Evolutionary conservation across 306 rosid genomes (phyloP).

Genomic region (Glycine latifolia): DNA sequence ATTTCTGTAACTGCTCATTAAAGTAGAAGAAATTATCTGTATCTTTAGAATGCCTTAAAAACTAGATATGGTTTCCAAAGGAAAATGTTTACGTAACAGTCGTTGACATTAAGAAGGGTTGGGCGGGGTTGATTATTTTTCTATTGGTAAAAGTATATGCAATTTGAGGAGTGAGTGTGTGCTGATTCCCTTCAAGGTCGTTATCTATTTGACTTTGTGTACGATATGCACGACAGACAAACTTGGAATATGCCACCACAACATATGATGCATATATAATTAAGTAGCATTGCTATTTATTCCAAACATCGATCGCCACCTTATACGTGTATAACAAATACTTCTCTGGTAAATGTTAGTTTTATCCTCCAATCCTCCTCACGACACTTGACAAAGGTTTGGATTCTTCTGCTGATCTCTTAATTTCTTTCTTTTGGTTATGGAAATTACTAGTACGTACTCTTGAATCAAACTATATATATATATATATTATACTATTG

Average conservation of each 20-base stretch:
- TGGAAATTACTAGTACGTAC: slow-evolving; percentile 8
- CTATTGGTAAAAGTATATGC: background rate
- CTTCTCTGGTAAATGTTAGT: slow-evolving; percentile 6
- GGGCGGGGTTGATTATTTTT: background rate
- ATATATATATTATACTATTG: background rate
- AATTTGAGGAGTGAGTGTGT: background rate
- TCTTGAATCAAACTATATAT: background rate
- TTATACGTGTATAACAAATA: background rate
- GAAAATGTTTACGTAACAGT: background rate
- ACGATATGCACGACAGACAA: slow-evolving; percentile 26
- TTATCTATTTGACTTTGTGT: slow-evolving; percentile 29
- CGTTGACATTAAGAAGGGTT: background rate
- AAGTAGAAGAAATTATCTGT: background rate
- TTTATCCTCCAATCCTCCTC: slow-evolving; percentile 13
- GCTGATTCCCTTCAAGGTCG: slow-evolving; percentile 36
- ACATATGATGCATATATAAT: background rate
- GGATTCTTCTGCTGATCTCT: slow-evolving; percentile 30
- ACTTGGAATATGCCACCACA: slow-evolving; percentile 42
- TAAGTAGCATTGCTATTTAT: background rate
- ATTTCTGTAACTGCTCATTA: background rate
- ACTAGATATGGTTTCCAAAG: background rate
- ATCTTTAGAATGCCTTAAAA: background rate
- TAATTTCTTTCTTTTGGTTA: background rate
- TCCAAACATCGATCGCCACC: slow-evolving; percentile 33
- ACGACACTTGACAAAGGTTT: slow-evolving; percentile 42